Percentiles rank a stretch among this genome's conserved stretches.
Conservation (phyloP, 192 early-diverging fungal genomes). For the Kickxella alabastrina region DNA sequence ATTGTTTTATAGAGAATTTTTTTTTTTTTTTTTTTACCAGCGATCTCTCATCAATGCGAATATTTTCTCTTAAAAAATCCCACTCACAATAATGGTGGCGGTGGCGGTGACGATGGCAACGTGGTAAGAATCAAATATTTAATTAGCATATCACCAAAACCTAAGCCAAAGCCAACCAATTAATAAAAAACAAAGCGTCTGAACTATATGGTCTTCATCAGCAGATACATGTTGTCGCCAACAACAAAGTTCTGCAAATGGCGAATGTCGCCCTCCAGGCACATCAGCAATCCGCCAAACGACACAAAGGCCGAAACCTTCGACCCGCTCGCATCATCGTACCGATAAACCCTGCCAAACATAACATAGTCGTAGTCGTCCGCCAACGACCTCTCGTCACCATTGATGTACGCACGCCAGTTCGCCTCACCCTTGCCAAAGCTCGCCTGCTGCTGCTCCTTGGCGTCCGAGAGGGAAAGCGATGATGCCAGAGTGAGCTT, state of each 20-base stretch:
- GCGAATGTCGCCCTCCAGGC: slow-evolving; percentile 78
- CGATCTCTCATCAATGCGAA: no score
- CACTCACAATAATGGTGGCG: no score
- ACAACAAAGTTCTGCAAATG: slow-evolving; percentile 77
- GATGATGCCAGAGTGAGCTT: slow-evolving; percentile 77
- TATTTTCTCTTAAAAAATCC: no score
- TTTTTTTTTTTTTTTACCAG: no score
- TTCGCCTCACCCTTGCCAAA: slow-evolving; percentile 52
- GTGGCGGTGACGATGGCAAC: no score
- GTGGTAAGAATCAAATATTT: no score
- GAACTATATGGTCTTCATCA: slow-evolving; percentile 57
- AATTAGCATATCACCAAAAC: no score
- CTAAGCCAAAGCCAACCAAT: no score
- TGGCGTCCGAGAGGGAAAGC: slow-evolving; percentile 57
- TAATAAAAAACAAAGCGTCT: no score
- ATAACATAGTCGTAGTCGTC: slow-evolving; percentile 99
- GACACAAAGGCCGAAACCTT: slow-evolving; percentile 81
- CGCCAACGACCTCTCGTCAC: slow-evolving; percentile 68
- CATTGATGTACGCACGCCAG: slow-evolving; percentile 53
- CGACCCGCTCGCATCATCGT: slow-evolving; percentile 72
- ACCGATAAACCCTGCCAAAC: slow-evolving; percentile 96
- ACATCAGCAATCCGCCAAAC: slow-evolving; percentile 90
- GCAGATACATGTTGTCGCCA: slow-evolving; percentile 87
- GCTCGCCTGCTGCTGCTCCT: slow-evolving; percentile 20
- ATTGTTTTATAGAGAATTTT: no score